phyloP scores from a whole-genome alignment of 1,284 basidiomycete genomes.

The Laetiporus sulphureus region DNA sequence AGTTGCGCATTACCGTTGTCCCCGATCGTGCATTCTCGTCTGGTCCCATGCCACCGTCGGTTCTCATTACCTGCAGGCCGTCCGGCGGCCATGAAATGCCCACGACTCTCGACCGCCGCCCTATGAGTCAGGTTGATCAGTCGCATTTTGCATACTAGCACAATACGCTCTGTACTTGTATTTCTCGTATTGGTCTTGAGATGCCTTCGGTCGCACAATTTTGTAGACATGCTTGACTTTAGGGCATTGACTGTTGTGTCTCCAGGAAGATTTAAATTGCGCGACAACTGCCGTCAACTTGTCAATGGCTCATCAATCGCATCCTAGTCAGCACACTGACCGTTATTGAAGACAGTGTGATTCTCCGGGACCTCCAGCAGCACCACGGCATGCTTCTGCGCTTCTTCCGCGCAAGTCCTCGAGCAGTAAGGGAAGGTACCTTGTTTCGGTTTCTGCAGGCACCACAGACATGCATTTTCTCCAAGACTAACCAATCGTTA shows the following conservation, averaged over 20 bases:
- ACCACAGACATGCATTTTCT: constrained; percentile 50
- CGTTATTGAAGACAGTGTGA: constrained; percentile 56
- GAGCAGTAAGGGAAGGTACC: constrained; percentile 51
- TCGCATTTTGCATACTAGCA: no score
- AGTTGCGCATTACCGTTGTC: constrained; percentile 50
- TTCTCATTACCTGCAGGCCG: constrained; percentile 57
- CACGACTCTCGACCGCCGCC: constrained; percentile 45
- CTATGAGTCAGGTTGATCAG: constrained; percentile 22
- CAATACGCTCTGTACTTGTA: no score
- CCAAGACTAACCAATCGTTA: constrained; percentile 8
- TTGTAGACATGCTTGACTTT: constrained; percentile 54
- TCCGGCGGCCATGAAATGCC: constrained; percentile 44
- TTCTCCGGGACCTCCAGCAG: constrained; percentile 51
- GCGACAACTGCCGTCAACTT: constrained; percentile 49
- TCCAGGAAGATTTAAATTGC: constrained; percentile 64
- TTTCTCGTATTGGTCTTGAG: constrained; percentile 45
- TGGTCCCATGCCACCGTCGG: constrained; percentile 52
- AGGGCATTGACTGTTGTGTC: constrained; percentile 48
- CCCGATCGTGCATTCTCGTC: constrained; percentile 47
- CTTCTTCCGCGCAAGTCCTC: constrained; percentile 43
- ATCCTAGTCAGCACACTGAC: no score
- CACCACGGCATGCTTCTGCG: constrained; percentile 43
- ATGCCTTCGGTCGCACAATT: constrained; percentile 40
- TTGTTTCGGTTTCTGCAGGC: constrained; percentile 45
- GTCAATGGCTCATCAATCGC: no score